Base-by-base conservation (phyloP, 768 basidiomycete species). In the Lyophyllum atratum region DNA sequence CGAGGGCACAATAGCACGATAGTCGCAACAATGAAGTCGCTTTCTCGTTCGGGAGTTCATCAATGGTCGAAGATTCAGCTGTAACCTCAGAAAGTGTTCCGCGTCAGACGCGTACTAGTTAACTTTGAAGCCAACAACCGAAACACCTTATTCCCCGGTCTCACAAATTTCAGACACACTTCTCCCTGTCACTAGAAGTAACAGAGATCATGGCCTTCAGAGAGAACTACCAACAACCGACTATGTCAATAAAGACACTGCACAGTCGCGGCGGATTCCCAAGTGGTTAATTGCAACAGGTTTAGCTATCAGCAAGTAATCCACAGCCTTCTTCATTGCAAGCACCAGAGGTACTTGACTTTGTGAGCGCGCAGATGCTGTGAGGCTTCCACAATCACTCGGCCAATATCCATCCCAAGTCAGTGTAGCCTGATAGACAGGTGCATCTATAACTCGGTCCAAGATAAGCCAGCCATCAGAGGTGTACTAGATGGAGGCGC, bases 91-190 rank as follows among this genome's bases (percentile, higher is more conserved):
- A 42, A 56, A 44, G 55, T 48, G 21, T 61, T 61, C 58, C 31
- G 24, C 29, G 25, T 49, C 33, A 46, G 31, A 55, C 15, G 37
- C 15, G 39, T 67, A 69, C 65, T 67, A 63, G 58, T 52, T 31
- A 55, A 33, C 31, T 49, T 49, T 47, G 49, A 57, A 64, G 61
- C 60, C 60, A 59, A 61, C 66, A 62, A 64, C 56, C 59, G 62
- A 70, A 70, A 70, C 74, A 66, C 75, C 76, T 77, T 75, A 68
- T 75, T 71, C 72, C 75, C 76, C 74, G 72, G 65, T 69, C 76
- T 75, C 77, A 77, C 77, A 78, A 70, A 69, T 72, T 76, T 75
- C 72, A 72, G 67, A 60, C 62, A 58, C 62, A 63, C 54, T 62
- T 69, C 66, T 64, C 65, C 64, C 61, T 58, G 56, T 60, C 56